phyloP scores from a whole-genome alignment of 1,284 basidiomycete species.

The Mrakiaceae sp. region DNA sequence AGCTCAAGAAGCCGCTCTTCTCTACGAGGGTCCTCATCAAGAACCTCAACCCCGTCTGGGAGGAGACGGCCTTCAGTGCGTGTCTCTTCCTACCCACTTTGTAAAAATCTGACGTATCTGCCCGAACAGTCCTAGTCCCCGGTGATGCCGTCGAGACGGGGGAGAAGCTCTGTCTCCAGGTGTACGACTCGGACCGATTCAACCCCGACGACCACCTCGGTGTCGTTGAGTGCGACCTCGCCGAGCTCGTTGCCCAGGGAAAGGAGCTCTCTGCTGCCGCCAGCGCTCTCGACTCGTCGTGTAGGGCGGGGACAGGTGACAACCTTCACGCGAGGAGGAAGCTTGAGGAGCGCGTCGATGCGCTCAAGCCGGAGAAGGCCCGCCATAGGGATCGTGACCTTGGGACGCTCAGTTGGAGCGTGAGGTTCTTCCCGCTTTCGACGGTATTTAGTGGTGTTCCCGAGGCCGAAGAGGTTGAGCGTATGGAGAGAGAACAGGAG shows the following conservation, averaged over 20 bases:
- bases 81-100: background rate
- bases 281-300: background rate
- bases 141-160: conserved; percentile 32
- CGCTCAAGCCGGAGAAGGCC: conserved; percentile 24
- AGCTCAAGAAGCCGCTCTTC: conserved; percentile 32
- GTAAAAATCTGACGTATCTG: background rate
- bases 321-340: conserved; percentile 17
- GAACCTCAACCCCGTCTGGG: conserved; percentile 31
- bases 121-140: conserved; percentile 27
- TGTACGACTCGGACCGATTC: conserved; percentile 37
- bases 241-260: conserved; percentile 27
- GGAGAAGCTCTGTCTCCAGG: conserved; percentile 28
- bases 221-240: conserved; percentile 33
- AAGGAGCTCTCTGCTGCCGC: background rate
- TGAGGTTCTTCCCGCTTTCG: conserved; percentile 32
- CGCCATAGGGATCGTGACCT: conserved; percentile 24
- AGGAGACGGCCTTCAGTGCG: conserved; percentile 33
- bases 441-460: conserved; percentile 26
- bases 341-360: conserved; percentile 25
- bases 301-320: conserved; percentile 9
- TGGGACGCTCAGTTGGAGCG: conserved; percentile 30
- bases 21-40: conserved; percentile 32
- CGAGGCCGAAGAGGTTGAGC: too few species aligned
- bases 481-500: too few species aligned
- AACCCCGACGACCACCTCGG: conserved; percentile 38